phyloP scores from a whole-genome alignment of 345 rosid species.

The Salix suchowensis region DNA sequence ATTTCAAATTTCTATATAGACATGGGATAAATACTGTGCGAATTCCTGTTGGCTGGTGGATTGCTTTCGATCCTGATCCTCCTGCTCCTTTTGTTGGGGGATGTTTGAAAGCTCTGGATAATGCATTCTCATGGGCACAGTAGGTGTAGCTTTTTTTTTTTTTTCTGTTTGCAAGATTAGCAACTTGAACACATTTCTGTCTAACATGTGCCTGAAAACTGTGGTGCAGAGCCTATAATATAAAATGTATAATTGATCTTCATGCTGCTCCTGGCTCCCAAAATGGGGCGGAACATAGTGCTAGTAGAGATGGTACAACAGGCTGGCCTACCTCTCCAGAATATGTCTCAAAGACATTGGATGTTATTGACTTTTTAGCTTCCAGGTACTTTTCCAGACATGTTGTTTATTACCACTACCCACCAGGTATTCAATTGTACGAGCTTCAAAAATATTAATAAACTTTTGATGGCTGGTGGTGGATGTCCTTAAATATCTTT shows the following conservation, averaged over 20 bases:
- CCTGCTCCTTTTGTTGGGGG: constrained; percentile 67
- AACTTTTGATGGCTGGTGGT: neutral
- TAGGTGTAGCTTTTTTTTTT: constrained; percentile 33
- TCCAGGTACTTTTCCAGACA: constrained; percentile 40
- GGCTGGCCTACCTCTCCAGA: constrained; percentile 55
- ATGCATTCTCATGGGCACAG: constrained; percentile 73
- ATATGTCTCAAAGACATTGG: constrained; percentile 49
- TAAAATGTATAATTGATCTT: constrained; percentile 73
- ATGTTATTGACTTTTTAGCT: constrained; percentile 63
- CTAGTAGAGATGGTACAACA: constrained; percentile 59
- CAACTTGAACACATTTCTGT: constrained; percentile 2
- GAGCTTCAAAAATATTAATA: neutral
- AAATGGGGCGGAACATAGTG: constrained; percentile 79
- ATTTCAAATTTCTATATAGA: constrained; percentile 53
- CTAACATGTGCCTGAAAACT: constrained; percentile 3
- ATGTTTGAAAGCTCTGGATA: constrained; percentile 60
- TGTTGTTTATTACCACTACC: neutral
- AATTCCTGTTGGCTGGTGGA: constrained; percentile 86
- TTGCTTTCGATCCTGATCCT: constrained; percentile 68
- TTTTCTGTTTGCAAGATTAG: neutral
- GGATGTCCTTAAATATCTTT: neutral
- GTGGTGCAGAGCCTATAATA: constrained; percentile 50
- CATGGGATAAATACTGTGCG: constrained; percentile 67
- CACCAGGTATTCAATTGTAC: neutral
- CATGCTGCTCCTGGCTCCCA: constrained; percentile 88